Evolutionary conservation across 805 yeast genomes (phyloP).

Genomic region (Phaffomyces opuntiae): DNA sequence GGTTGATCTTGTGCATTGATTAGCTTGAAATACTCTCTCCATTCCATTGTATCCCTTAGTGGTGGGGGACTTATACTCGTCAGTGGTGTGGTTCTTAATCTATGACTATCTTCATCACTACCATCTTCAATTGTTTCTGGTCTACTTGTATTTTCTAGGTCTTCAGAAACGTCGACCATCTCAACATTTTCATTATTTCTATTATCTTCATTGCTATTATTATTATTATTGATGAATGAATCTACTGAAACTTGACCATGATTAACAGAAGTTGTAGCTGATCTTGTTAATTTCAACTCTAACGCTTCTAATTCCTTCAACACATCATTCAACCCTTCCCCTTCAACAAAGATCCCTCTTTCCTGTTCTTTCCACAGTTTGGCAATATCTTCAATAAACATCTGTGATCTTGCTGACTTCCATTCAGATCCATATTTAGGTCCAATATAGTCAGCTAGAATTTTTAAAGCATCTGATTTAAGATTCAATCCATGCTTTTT

Average conservation of each 20-base stretch:
- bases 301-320: constrained; percentile 45
- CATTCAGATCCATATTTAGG: constrained; percentile 77
- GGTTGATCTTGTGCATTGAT: constrained; percentile 64
- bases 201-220: background rate
- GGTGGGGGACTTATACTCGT: constrained; percentile 23
- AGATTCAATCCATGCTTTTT: constrained; percentile 89
- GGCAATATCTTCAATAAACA: constrained; percentile 71
- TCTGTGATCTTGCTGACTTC: constrained; percentile 60
- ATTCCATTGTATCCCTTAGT: constrained; percentile 34
- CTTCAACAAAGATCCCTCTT: constrained; percentile 79
- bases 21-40: constrained; percentile 68
- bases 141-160: background rate
- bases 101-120: constrained; percentile 12
- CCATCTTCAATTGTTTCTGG: constrained; percentile 12
- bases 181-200: background rate
- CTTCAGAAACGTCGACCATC: background rate
- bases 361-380: constrained; percentile 84
- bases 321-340: constrained; percentile 57
- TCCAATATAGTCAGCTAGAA: constrained; percentile 71
- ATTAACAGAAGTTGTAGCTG: constrained; percentile 10
- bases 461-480: constrained; percentile 74
- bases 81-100: constrained; percentile 16
- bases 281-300: constrained; percentile 12
- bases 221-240: constrained; percentile 1
- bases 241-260: constrained; percentile 1